Evolutionary conservation across 1,284 basidiomycete species (phyloP).

Genomic region (Leccinum colubrinum): DNA sequence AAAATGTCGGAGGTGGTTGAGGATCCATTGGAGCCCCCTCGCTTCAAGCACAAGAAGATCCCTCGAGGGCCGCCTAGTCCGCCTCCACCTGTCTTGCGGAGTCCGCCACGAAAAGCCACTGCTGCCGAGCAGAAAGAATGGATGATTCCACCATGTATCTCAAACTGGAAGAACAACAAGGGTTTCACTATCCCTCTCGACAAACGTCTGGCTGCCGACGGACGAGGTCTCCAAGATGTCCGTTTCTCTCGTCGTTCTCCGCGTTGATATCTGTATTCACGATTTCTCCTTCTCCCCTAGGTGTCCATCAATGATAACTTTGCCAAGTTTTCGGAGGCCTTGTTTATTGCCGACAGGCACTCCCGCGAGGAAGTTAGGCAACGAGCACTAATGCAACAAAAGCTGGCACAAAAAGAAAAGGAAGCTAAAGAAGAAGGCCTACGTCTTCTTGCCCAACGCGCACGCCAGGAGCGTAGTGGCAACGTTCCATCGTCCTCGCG

Average conservation of each 20-base stretch:
- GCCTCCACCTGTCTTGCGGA: slow-evolving; percentile 94
- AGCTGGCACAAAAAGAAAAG: slow-evolving; percentile 97
- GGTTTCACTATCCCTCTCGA: slow-evolving; percentile 99
- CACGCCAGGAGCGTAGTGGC: slow-evolving; percentile 91
- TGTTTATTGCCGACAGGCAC: slow-evolving; percentile 96
- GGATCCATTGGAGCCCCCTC: slow-evolving; percentile 94
- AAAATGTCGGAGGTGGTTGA: slow-evolving; percentile 98
- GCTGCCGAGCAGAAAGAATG: slow-evolving; percentile 98
- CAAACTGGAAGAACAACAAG: slow-evolving; percentile 99
- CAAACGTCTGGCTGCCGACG: slow-evolving; percentile 97
- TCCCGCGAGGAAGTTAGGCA: slow-evolving; percentile 98
- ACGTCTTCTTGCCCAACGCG: slow-evolving; percentile 90
- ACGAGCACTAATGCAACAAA: slow-evolving; percentile 96
- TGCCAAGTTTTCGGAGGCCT: slow-evolving; percentile 96
- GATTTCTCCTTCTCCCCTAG: slow-evolving; percentile 38
- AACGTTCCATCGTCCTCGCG: slow-evolving; percentile 55
- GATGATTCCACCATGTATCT: slow-evolving; percentile 99
- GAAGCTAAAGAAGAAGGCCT: slow-evolving; percentile 94
- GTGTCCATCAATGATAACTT: slow-evolving; percentile 99
- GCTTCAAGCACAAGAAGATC: slow-evolving; percentile 99
- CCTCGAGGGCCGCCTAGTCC: slow-evolving; percentile 94
- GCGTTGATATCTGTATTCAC: slow-evolving; percentile 1
- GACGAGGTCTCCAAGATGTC: slow-evolving; percentile 95
- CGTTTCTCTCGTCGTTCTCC: slow-evolving; percentile 33
- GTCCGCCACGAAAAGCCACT: slow-evolving; percentile 94